Conservation (phyloP, 352 stramenopile species). For the Phytophthora citrophthora region DNA sequence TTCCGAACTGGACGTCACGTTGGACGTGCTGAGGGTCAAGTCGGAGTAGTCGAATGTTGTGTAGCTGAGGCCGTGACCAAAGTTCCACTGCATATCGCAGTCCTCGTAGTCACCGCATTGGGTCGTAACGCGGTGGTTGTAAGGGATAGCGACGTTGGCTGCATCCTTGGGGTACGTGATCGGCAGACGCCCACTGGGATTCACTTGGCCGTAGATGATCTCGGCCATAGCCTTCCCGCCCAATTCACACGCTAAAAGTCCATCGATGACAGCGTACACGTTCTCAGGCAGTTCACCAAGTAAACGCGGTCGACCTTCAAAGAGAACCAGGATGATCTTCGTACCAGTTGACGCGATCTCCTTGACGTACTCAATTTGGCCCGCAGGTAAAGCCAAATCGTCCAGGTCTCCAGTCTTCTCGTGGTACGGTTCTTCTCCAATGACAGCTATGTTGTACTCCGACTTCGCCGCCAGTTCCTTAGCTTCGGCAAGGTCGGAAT, state of each 20-base stretch:
- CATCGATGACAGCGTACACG: constrained; percentile 76
- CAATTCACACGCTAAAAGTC: constrained; percentile 68
- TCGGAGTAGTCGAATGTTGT: constrained; percentile 61
- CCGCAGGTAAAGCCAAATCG: constrained; percentile 19
- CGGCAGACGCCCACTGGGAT: constrained; percentile 79
- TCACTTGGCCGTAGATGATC: constrained; percentile 78
- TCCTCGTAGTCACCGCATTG: constrained; percentile 38
- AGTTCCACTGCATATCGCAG: constrained; percentile 65
- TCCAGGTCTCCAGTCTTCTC: constrained; percentile 47
- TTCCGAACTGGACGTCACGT: constrained; percentile 29
- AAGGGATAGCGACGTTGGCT: constrained; percentile 59
- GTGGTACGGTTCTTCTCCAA: constrained; percentile 42
- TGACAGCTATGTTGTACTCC: constrained; percentile 40
- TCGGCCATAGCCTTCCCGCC: constrained; percentile 82
- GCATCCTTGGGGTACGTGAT: constrained; percentile 83
- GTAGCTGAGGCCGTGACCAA: constrained; percentile 68
- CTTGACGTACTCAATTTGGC: constrained; percentile 29
- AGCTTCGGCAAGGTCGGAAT: constrained; percentile 29
- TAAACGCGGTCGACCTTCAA: constrained; percentile 69
- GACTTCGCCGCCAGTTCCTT: constrained; percentile 30
- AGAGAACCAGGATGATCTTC: constrained; percentile 76
- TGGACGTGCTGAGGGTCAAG: constrained; percentile 40
- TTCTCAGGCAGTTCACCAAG: constrained; percentile 50
- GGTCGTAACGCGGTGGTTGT: constrained; percentile 68
- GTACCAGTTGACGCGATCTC: constrained; percentile 31